Evolutionary conservation across 2,329 filamentous ascomycete species (phyloP), one percentile per base, ranked within the genome.

Genomic region (Arachnomyces sp.): DNA sequence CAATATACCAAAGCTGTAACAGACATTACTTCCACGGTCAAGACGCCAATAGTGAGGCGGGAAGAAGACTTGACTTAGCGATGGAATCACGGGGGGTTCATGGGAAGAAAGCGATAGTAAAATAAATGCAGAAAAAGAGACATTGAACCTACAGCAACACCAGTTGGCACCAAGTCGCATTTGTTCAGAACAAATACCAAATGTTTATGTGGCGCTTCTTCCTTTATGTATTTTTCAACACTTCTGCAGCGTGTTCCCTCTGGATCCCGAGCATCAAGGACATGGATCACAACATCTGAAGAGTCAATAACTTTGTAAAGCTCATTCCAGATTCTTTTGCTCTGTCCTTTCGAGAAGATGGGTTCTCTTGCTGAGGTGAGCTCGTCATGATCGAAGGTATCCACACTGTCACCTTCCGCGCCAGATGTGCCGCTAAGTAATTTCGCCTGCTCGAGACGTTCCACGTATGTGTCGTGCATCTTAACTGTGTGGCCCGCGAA

Each of bases 1-100:
- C 73, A 65, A 81, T 98, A 78, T 96, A 82, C 92, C 92, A 95
- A 86, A 80, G 84, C 84, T 87, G 86, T 98, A 98, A 98, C 92
- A 93, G 89, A 86, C 77, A 25, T 25, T 25, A 73, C 78, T 81
- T 82, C 83, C 86, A 92, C 80, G 63, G 74, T 65, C 61, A 69
- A 64, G 60, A 73, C 67, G 65, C 71, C 61, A 62, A 58, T 56
- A 68, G 61, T 65, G 68, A 70, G 75, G 78, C 69, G 68, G 71
- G 81, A 79, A 77, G 77, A 73, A 72, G 78, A 72, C 82, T 83
- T 86, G 85, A 93, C 90, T 92, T 93, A 87, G 92, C 88, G 76
- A 72, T 65, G 59, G 57, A 25, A 25, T 25, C 55, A 62, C 55
- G 49, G 49, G 46, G 38, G 38, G 34, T 36, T 6, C 14, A 14